Percentiles rank a stretch among this genome's conserved stretches.
These are phyloP conservation scores for Xylaria castorea DNA, from an alignment of 495 filamentous ascomycete species.

Conservation along the genomic window DNA sequence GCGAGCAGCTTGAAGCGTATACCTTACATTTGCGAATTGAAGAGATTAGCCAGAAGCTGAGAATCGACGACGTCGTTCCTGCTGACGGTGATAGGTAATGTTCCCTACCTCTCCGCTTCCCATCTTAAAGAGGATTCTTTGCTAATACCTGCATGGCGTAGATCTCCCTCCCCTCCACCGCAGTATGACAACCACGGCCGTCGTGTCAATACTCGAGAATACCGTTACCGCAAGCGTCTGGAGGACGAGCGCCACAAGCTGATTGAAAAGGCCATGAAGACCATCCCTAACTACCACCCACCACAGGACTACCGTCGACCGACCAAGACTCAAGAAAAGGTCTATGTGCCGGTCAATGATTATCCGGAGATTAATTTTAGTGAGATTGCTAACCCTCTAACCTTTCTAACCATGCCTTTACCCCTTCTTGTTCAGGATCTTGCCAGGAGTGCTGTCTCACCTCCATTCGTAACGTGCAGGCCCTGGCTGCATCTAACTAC, in stretches of 20 bases:
- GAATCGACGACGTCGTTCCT: slow-evolving; percentile 97
- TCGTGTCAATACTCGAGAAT: slow-evolving; percentile 98
- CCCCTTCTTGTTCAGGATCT: slow-evolving; percentile 49
- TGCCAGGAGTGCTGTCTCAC: slow-evolving; percentile 41
- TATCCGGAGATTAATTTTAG: slow-evolving; percentile 99
- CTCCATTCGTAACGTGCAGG: slow-evolving; percentile 38
- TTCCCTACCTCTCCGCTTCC: not conserved
- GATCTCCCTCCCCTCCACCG: slow-evolving; percentile 92
- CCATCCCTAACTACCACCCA: slow-evolving; percentile 97
- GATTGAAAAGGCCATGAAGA: slow-evolving; percentile 97
- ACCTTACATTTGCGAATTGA: slow-evolving; percentile 93
- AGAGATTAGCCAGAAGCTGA: slow-evolving; percentile 98
- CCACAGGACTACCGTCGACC: slow-evolving; percentile 97
- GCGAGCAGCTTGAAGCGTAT: slow-evolving; percentile 96
- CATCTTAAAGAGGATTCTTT: not conserved
- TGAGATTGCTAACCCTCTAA: slow-evolving; percentile 99
- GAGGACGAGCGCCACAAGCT: slow-evolving; percentile 98
- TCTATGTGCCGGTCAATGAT: slow-evolving; percentile 99
- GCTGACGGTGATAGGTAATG: slow-evolving; percentile 87
- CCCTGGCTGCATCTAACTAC: slow-evolving; percentile 47
- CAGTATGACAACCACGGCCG: slow-evolving; percentile 99
- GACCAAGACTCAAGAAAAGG: slow-evolving; percentile 99
- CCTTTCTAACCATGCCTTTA: slow-evolving; percentile 69
- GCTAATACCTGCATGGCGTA: slow-evolving; percentile 43
- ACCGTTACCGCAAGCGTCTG: slow-evolving; percentile 93